Base-by-base conservation (phyloP, 441 rosid species). In the Populus hybrid region DNA sequence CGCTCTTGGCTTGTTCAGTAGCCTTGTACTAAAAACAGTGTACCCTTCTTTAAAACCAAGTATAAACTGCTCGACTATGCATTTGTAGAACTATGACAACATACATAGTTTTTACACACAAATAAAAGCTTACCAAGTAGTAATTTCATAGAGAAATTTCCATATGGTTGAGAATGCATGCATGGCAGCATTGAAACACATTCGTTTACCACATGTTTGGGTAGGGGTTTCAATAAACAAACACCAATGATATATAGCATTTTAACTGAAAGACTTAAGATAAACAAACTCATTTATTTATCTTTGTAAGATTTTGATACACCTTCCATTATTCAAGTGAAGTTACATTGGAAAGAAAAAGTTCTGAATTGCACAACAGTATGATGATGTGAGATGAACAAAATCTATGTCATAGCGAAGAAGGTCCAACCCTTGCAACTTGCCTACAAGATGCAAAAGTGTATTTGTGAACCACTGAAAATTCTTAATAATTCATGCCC, bases 361-460 rank as follows among this genome's bases (percentile, higher is more conserved):
- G 4, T 23, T 1, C 42, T 68, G 21, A 63, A n/a, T 30, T 53
- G 57, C 73, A 68, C 57, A 16, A 23, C 16, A 26, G 34, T 11
- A 0, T 3, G 21, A 4, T 69, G 73, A 23, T 74, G 59, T 3
- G 23, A 23, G 21, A 26, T 26, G 57, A 18, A 64, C 26, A 40
- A 50, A 19, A 11, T 19, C 32, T 46, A 42, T 9, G 18, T 79
- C 74, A 79, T n/a, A 74, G 65, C 24, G 7, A 18, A 26, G 81
- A 74, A 36, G n/a, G 74, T 40, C 74, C 66, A 38, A 40, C 32
- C 32, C 32, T 73, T 30, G 74, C 70, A n/a, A 21, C 70, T 28
- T 77, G 70, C 81, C 78, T 79, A 70, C 70, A 79, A 69, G 16
- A 69, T 69, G 32, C 57, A 68, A 30, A 28, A 38, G n/a, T 6